Percentiles rank a stretch among this genome's conserved stretches.
Evolutionary conservation across 1,284 basidiomycete genomes (phyloP).

Genomic region (Mycosarcoma maydis): DNA sequence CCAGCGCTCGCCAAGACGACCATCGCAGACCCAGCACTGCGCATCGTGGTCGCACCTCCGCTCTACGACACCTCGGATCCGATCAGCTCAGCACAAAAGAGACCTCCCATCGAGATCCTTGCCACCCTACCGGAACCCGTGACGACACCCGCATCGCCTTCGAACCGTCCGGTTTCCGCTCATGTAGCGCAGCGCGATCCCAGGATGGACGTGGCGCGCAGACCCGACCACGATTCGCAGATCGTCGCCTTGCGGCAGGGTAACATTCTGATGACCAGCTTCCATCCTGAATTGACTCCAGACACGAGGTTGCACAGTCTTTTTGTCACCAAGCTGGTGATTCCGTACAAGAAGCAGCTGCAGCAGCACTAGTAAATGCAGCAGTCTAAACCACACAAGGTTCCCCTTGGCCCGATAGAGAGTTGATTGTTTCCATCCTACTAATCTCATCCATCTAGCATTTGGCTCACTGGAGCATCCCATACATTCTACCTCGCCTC

Average conservation of each 20-base stretch:
- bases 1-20: slow-evolving; percentile 15
- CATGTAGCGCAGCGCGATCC: slow-evolving; percentile 18
- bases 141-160: slow-evolving; percentile 67
- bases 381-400: too few species aligned
- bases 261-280: slow-evolving; percentile 83
- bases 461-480: too few species aligned
- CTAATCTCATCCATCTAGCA: too few species aligned
- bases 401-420: too few species aligned
- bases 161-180: slow-evolving; percentile 23
- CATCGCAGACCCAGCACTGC: slow-evolving; percentile 17
- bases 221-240: slow-evolving; percentile 69
- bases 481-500: too few species aligned
- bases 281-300: slow-evolving; percentile 91
- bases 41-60: slow-evolving; percentile 49
- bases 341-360: slow-evolving; percentile 20
- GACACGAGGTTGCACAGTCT: slow-evolving; percentile 90
- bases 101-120: slow-evolving; percentile 71
- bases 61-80: slow-evolving; percentile 40
- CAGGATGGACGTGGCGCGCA: slow-evolving; percentile 21
- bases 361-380: background rate
- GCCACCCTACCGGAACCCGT: slow-evolving; percentile 75
- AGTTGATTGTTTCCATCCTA: too few species aligned
- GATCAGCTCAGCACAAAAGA: slow-evolving; percentile 15
- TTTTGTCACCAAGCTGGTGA: slow-evolving; percentile 71
- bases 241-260: slow-evolving; percentile 89